A percentile compares a stretch with the other conserved stretches of the same genome.
Conservation (phyloP, 2,329 filamentous ascomycete species). For the Bipolaris bicolor region DNA sequence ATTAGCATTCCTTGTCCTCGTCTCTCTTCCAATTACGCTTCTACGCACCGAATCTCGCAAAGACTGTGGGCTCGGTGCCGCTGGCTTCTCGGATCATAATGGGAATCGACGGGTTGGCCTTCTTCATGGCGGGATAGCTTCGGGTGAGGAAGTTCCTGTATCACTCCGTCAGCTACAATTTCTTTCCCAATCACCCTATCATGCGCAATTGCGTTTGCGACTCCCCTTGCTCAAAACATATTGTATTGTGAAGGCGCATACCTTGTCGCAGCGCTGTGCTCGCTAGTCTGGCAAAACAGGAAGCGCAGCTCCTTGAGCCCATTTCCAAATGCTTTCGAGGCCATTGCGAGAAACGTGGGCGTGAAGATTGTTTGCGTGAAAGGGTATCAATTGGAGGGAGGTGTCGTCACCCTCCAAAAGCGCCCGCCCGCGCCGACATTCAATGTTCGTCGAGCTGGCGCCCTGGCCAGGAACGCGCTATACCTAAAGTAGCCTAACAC, state of each 20-base stretch:
- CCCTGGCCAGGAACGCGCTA: constrained; percentile 8
- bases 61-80: constrained; percentile 83
- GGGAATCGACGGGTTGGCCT: constrained; percentile 91
- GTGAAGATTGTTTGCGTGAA: background rate
- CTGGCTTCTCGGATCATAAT: constrained; percentile 94
- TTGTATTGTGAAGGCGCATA: constrained; percentile 50
- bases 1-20: constrained; percentile 2
- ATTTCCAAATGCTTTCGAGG: constrained; percentile 85
- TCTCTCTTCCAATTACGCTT: background rate
- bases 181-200: background rate
- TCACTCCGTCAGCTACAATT: constrained; percentile 9
- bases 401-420: constrained; percentile 13
- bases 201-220: constrained; percentile 3
- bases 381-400: constrained; percentile 24
- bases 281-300: constrained; percentile 92
- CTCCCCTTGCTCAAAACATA: background rate
- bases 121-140: constrained; percentile 98
- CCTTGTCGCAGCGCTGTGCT: constrained; percentile 88
- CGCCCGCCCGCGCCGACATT: constrained; percentile 12
- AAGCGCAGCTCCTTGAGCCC: constrained; percentile 94
- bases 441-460: constrained; percentile 28
- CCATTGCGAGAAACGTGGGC: constrained; percentile 64
- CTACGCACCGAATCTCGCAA: constrained; percentile 84
- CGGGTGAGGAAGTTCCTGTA: constrained; percentile 83
- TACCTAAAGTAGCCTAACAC: constrained; percentile 16